Base-by-base conservation (phyloP, 805 yeast genomes). In the Ogataea chonburiensis region DNA sequence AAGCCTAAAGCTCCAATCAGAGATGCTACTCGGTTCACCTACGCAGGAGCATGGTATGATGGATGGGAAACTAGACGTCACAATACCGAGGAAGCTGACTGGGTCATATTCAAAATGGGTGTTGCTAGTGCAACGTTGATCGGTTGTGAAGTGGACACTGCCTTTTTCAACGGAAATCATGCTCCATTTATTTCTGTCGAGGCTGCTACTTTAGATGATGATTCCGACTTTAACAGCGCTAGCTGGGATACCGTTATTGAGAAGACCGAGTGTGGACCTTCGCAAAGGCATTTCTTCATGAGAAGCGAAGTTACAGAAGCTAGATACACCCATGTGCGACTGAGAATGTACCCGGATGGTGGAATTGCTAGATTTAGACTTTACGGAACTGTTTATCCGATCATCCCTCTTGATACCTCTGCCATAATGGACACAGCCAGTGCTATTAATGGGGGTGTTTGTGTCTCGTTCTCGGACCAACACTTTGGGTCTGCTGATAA, bases 51-150 rank as follows among this genome's bases (percentile, higher is more conserved):
- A 4, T 91, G 97, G 96, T 91, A 86, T 58, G 98, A 91, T 50
- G 98, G 98, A 15, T 91, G 98, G 98, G 98, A 91, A 63, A 91
- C 98, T 9, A 73, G 97, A 58, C 75, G 98, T 63, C 98, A 91
- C 68, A 91, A 91, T 61, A 64, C 77, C 1, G 85, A 70, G 37
- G 86, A 77, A 37, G 83, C 84, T 26, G 98, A 91, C 57, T 91
- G 93, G 87, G 96, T 86, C 13, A 68, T 86, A 18, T 64, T 89
- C 59, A 74, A 77, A 56, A 68, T 86, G 59, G 98, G 98, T 13
- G 97, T 89, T 14, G 67, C 85, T 2, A 71, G 83, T 18, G 96
- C 97, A 1, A 70, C 70, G 30, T 60, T 91, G 39, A 71, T 84
- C 31, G 98, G 89, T 9, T 77, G 83, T 52, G 97, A 91, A 60